Base-by-base conservation (phyloP, 1,284 basidiomycete species). In the Heterobasidion parviporum region DNA sequence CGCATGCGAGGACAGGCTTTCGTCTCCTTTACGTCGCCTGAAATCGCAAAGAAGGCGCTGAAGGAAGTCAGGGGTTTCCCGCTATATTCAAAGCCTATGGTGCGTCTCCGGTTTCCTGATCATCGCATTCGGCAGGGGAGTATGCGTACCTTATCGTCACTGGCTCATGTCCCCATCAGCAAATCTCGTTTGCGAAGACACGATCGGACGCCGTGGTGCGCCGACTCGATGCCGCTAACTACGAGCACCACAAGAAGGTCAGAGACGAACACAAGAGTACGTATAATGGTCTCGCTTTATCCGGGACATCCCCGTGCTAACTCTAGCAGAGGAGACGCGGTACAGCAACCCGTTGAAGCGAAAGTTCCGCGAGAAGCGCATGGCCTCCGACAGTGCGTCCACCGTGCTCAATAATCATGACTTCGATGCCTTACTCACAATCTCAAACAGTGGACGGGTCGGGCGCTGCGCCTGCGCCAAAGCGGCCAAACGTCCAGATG, bases 1-100 rank as follows among this genome's bases (percentile, higher is more conserved):
- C 84, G 96, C 36, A 99, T 99, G 97, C 81, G 97, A 45, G 96
- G 96, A 10, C 96, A 99, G 73, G 96, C 96, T 6, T 99, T 99
- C 67, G 91, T 99, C 16, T 93, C 92, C 35, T 97, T 99, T 70
- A 80, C 80, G 59, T 83, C 85, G 52, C 77, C 83, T 53, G 88
- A 95, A 57, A 80, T 82, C 54, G 96, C 96, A 35, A 80, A 82
- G 65, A 91, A 89, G 69, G 96, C 96, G 6, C 78, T 91, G 79
- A 89, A 83, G 72, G 96, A 99, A 70, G 94, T 98, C 43, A 81
- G 87, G 57, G 86, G 93, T 51, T 98, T 99, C 68, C 96, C 96
- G 7, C 72, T 99, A 35, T 99, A 99, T 68, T 92, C 93, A 8
- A 97, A 97, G 69, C 92, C 95, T 2, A 94, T 99, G 85, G 94